phyloP scores from a whole-genome alignment of 1,139 yeast genomes.

The Meyerozyma elateridarum region DNA sequence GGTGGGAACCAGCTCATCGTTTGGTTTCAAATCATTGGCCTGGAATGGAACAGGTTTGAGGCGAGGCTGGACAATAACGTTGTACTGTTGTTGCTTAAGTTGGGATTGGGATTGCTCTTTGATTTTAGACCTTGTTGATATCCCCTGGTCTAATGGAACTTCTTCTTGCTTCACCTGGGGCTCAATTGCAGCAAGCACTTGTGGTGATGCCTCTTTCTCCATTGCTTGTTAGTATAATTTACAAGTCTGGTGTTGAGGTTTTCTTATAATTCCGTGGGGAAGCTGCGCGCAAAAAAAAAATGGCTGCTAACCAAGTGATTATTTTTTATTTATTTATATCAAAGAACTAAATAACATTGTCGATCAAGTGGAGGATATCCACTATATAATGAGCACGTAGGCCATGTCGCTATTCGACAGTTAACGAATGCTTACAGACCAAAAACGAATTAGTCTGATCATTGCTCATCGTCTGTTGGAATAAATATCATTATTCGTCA shows the following conservation, averaged over 20 bases:
- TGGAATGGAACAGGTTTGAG: constrained; percentile 44
- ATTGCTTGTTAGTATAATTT: too few relatives aligned
- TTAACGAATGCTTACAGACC: too few relatives aligned
- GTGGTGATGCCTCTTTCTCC: not conserved
- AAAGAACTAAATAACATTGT: too few relatives aligned
- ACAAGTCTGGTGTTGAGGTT: too few relatives aligned
- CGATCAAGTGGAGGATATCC: too few relatives aligned
- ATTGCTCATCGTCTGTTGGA: not conserved
- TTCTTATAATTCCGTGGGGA: too few relatives aligned
- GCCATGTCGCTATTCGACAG: too few relatives aligned
- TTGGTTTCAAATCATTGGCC: constrained; percentile 24
- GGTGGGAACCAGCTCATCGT: constrained; percentile 3
- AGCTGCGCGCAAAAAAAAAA: too few relatives aligned
- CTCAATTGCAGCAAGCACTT: constrained; percentile 14
- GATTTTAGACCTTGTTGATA: constrained; percentile 24
- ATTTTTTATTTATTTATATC: too few relatives aligned
- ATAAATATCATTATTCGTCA: not conserved
- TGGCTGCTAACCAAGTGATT: too few relatives aligned
- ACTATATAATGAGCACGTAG: too few relatives aligned
- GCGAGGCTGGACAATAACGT: constrained; percentile 38
- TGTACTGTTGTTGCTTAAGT: constrained; percentile 23
- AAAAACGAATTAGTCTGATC: not conserved
- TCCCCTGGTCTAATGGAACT: constrained; percentile 12
- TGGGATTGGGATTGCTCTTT: constrained; percentile 15
- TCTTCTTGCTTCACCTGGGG: constrained; percentile 19